A percentile compares a stretch with the other conserved stretches of the same genome.
phyloP scores from a whole-genome alignment of 495 filamentous ascomycete genomes.

The Neurospora sublineolata region DNA sequence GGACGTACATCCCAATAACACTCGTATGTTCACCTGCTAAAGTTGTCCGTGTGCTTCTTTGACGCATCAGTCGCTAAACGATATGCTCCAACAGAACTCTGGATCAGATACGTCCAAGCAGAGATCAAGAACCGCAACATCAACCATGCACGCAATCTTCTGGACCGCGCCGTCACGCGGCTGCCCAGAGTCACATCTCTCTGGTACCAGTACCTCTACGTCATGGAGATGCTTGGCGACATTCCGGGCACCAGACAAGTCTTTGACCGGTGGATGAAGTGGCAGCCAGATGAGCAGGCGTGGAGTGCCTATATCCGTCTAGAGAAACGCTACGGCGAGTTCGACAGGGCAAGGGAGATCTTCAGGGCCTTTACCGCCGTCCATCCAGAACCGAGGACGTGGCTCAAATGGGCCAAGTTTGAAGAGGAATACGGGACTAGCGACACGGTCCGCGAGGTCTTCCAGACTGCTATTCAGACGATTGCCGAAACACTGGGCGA shows the following conservation, averaged over 20 bases:
- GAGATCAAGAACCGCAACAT: conserved; percentile 97
- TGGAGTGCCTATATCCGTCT: conserved; percentile 95
- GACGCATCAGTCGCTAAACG: background rate
- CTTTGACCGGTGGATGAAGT: conserved; percentile 96
- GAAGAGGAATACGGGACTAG: conserved; percentile 90
- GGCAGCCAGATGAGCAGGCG: conserved; percentile 92
- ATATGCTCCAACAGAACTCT: conserved; percentile 17
- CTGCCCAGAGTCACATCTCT: conserved; percentile 86
- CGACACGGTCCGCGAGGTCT: conserved; percentile 86
- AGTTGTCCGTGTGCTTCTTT: background rate
- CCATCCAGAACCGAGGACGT: conserved; percentile 89
- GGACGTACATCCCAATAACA: conserved; percentile 78
- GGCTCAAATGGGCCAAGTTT: conserved; percentile 98
- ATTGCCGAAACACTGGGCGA: conserved; percentile 87
- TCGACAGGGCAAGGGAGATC: conserved; percentile 69
- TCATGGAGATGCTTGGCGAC: conserved; percentile 95
- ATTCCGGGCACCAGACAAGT: conserved; percentile 86
- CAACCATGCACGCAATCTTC: conserved; percentile 89
- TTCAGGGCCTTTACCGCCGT: conserved; percentile 88
- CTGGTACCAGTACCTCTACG: conserved; percentile 98
- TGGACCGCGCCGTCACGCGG: conserved; percentile 90
- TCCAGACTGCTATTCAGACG: conserved; percentile 76
- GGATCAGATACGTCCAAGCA: conserved; percentile 83
- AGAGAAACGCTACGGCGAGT: conserved; percentile 90
- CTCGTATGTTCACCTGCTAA: conserved; percentile 45